Base-by-base conservation (phyloP, 352 stramenopile genomes). In the Phytopythium sindhum region DNA sequence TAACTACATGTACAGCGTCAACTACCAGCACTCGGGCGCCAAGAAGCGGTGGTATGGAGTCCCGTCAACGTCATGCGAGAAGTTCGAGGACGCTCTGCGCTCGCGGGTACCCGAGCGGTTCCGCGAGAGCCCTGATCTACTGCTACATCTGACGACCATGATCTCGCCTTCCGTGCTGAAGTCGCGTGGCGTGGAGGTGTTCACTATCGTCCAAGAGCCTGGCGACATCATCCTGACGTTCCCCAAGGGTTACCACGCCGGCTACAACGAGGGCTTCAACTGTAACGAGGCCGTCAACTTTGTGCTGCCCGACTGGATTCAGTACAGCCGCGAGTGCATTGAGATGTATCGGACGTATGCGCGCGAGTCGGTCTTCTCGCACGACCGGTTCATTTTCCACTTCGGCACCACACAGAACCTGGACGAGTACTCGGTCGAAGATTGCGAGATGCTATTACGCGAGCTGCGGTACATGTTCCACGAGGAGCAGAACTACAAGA, bases 1-100 rank as follows among this genome's bases (percentile, higher is more conserved):
- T 75, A 99, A 99, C 74, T 98, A 98, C 82, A 95, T 99, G 73
- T 99, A 98, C 70, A 98, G 88, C 54, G 98, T 99, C 66, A 99
- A 99, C 73, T 99, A 99, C 77, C 91, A 98, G 65, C 97, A 99
- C 74, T 74, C 88, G 19, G 97, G 97, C 6, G 93, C 91, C 14
- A 93, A 96, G 24, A 99, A 99, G 68, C 93, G 97, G 53, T 99
- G 97, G 97, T 98, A 98, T 63, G 84, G 84, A 21, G 84, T 93
- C 33, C 79, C 84, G 28, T 83, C 81, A 3, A 67, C 68, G 0
- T 70, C 88, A 44, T 84, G 77, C 24, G 66, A 70, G 5, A 75
- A 75, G 28, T 91, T 93, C 60, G 84, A 91, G 50, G 59, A 63
- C 0, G 68, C 68, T 10, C 74, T 88, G 64, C 73, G 77, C 33